Evolutionary conservation across 148 eudicot species (phyloP).

Genomic region (Arbutus unedo): DNA sequence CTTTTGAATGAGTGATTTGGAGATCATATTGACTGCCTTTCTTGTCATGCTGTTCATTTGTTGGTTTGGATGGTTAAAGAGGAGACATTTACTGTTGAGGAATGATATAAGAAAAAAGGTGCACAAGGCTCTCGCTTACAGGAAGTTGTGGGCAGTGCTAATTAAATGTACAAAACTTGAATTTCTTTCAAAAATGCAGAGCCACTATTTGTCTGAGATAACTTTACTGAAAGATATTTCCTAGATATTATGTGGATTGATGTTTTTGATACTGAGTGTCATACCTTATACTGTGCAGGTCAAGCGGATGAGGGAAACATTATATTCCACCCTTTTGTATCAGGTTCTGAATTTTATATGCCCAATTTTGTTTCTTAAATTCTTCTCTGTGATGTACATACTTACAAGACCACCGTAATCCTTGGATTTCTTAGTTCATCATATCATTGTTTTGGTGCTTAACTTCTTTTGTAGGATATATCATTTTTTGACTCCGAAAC

Average conservation of each 20-base stretch:
- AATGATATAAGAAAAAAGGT: not conserved
- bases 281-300: conserved; percentile 52
- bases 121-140: not conserved
- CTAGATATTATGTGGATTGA: not conserved
- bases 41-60: not conserved
- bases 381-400: conserved; percentile 13
- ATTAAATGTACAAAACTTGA: not conserved
- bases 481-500: conserved; percentile 84
- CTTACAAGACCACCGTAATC: conserved; percentile 4
- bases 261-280: not conserved
- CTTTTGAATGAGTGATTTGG: not conserved
- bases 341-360: conserved; percentile 48
- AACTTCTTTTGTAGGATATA: conserved; percentile 61
- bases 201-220: not conserved
- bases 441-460: not conserved
- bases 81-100: not conserved
- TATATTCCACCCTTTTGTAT: conserved; percentile 78
- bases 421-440: conserved; percentile 6
- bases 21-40: not conserved
- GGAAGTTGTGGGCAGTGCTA: not conserved
- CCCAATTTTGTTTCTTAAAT: not conserved
- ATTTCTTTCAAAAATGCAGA: not conserved
- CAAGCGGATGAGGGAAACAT: conserved; percentile 87
- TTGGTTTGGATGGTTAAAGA: not conserved
- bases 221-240: not conserved